phyloP scores from a whole-genome alignment of 805 yeast species.

The Wickerhamomyces alni region DNA sequence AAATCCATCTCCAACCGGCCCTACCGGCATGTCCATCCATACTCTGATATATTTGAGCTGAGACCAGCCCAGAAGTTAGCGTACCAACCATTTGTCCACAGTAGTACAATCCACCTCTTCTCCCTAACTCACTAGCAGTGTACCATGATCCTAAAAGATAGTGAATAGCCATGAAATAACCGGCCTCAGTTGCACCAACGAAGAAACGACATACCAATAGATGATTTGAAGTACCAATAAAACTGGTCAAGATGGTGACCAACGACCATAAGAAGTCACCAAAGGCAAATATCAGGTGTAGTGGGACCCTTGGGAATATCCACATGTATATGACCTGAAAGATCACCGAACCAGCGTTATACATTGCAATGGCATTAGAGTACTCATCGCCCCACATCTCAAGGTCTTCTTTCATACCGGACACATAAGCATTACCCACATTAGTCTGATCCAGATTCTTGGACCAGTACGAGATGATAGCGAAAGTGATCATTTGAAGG shows the following conservation, averaged over 20 bases:
- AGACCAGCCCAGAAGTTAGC: slow-evolving; percentile 50
- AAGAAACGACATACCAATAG: slow-evolving; percentile 36
- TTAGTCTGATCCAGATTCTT: slow-evolving; percentile 37
- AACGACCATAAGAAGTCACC: slow-evolving; percentile 64
- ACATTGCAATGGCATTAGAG: slow-evolving; percentile 51
- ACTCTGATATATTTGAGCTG: slow-evolving; percentile 36
- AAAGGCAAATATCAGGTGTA: slow-evolving; percentile 40
- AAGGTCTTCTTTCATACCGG: slow-evolving; percentile 41
- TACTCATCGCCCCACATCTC: slow-evolving; percentile 51
- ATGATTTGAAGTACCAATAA: slow-evolving; percentile 38
- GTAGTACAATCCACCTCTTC: slow-evolving; percentile 57
- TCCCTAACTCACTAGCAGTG: slow-evolving; percentile 46
- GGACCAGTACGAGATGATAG: slow-evolving; percentile 62
- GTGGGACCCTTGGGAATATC: slow-evolving; percentile 48
- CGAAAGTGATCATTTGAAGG: slow-evolving; percentile 42
- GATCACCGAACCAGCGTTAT: slow-evolving; percentile 55
- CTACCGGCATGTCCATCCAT: slow-evolving; percentile 38
- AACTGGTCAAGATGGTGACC: slow-evolving; percentile 50
- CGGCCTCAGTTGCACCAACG: slow-evolving; percentile 12
- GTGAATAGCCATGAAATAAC: slow-evolving; percentile 29
- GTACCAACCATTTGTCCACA: slow-evolving; percentile 44
- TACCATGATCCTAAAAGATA: slow-evolving; percentile 57
- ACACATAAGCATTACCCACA: slow-evolving; percentile 38
- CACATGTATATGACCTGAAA: slow-evolving; percentile 64
- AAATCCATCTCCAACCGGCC: slow-evolving; percentile 64